Base-by-base conservation (phyloP, 805 yeast species). In the Starmerella lactis-condensi region DNA sequence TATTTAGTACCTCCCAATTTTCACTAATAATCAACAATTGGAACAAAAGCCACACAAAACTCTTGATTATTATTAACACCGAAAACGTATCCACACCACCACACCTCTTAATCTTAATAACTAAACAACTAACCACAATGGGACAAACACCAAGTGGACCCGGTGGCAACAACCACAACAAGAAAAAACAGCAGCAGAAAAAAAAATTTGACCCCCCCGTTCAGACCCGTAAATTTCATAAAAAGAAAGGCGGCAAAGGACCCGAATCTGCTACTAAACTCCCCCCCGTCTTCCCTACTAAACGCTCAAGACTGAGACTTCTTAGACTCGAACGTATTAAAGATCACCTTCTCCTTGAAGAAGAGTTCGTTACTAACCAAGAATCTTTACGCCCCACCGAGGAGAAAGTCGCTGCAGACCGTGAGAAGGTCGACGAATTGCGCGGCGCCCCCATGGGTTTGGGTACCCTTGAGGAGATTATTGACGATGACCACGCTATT, bases 401-500 rank as follows among this genome's bases (percentile, higher is more conserved):
- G 53, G 93, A 89, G 50, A 79, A 79, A 55, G 93, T 83, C 50
- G 91, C 81, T 17, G 98, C 89, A 54, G 98, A 89, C 56, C 67
- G 94, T 45, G 83, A 81, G 44, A 82, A 83, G 54, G 75, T 89
- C 35, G 96, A 89, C 51, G 95, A 83, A 45, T 67, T 89, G 48
- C 72, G 98, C 55, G 98, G 98, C 5, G 72, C 79, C 26, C 98
- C 98, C 34, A 75, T 89, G 77, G 75, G 93, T 24, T 76, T 89
- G 39, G 98, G 98, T 30, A 82, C 94, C 3, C 64, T 89, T 47
- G 98, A 89, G 53, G 98, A 89, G 60, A 79, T 89, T 39, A 79
- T 89, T 44, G 98, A 89, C 51, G 98, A 89, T 55, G 98, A 89
- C 52, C 98, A 89, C 56, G 98, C 98, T 13, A 89, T 89, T 61